Base-by-base conservation (phyloP, 768 basidiomycete genomes). In the Gelatoporia subvermispora region DNA sequence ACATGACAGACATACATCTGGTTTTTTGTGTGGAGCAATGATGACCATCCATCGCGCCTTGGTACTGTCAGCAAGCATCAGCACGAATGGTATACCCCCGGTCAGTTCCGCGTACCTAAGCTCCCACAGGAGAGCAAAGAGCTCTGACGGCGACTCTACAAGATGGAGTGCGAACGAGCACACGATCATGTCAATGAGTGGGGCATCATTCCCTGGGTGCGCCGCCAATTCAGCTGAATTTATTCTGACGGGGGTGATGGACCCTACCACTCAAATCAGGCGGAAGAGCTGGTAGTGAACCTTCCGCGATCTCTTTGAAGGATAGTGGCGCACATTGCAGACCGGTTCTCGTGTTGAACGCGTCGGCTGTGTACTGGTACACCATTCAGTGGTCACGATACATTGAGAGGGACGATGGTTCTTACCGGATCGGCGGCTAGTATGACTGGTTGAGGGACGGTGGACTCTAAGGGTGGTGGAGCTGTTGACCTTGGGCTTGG, bases 141-240 rank as follows among this genome's bases (percentile, higher is more conserved):
- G 67, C 45, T 81, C 77, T 0, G 81, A 84, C 2, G 79, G 60
- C 21, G 72, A 73, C 39, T 79, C 77, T 25, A 87, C 63, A 31
- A 89, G 78, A 58, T 89, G 86, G 23, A 89, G 64, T 8, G 85
- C 85, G 57, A 88, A 88, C 3, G 85, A 87, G 57, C 85, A 85
- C 18, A 88, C 61, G 13, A 82, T 76, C 65, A 88, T 73, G 55
- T 89, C 85, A 36, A 80, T 62, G 35, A 50, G 49, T 17, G 35
- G 47, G 9, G 25, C 25, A 8, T 22, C 37, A 16, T 20, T 21
- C 24, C n/a, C 38, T 2, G 50, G n/a, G 18, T 45, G 38, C 15
- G 43, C 36, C 10, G 35, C 5, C 13, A 7, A 31, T 13, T 31
- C 28, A 31, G 28, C 5, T n/a, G 22, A 9, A 20, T 42, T 21